Evolutionary conservation across 2,329 filamentous ascomycete species (phyloP), one percentile per base, ranked within the genome.

Genomic region (Sclerotinia nivalis): DNA sequence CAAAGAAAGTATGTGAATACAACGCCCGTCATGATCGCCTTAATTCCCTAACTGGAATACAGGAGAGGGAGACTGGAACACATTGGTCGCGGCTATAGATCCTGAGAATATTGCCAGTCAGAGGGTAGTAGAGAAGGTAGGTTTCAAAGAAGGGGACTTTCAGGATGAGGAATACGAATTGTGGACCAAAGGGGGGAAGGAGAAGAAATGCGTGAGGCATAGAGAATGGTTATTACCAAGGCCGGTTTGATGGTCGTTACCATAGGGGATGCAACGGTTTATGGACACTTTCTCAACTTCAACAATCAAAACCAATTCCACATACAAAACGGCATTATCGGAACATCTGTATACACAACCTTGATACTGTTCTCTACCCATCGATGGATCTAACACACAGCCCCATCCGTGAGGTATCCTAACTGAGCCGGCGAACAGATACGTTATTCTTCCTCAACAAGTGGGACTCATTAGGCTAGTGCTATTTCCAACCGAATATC

Each of bases 61-160:
- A 71, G 70, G 68, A 67, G 62, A 62, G 28, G 56, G 50, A 8
- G 61, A 65, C 22, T 64, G 70, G 68, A 65, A 71, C 47, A 70
- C 40, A 8, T 43, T 71, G 25, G 45, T 70, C 13, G 71, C 69
- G 12, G 67, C 61, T n/a, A 70, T 70, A 7, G 73, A 75, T 45
- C 70, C 73, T 0, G 73, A 74, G 22, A 76, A 77, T 40, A 25
- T 45, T 13, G 69, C 73, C 7, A 77, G 75, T 62, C 59, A 66
- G 54, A 73, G 68, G 28, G 72, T 76, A 18, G 64, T 75, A 25
- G 22, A 71, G 61, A 76, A 74, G 50, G 55, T 58, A 25, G 75
- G 75, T 4, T 76, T 75, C 25, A 50, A 49, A n/a, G 72, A 72
- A 54, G 71, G 71, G 1, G 56, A 72, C 28, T 34, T 72, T 5